Evolutionary conservation across 768 basidiomycete genomes (phyloP), one percentile per base, ranked within the genome.

Genomic region (Leccinum longicurvipes): DNA sequence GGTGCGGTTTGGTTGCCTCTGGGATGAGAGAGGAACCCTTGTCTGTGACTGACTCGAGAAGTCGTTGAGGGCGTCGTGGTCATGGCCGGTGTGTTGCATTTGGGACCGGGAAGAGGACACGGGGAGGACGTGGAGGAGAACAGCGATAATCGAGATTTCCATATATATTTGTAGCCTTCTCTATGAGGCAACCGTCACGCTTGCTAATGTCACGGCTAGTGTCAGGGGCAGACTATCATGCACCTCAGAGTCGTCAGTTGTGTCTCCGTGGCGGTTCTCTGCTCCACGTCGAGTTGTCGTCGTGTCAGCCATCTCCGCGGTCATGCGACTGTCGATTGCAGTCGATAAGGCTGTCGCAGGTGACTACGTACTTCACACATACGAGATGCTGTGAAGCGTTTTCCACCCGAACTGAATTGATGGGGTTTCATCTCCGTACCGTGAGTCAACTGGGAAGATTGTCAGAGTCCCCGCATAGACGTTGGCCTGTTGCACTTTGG

Each of bases 141-240:
- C 46, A 28, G 59, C 53, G 69, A 70, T 70, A 70, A 70, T 70
- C 69, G 66, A 64, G 61, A 70, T 72, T 66, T 48, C 70, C 69
- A 71, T 70, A 71, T 69, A 69, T 70, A 70, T 58, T 60, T 57
- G 42, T 41, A 23, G 41, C 17, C 17, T n/a, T 36, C 36, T 36
- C 36, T 36, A 36, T 36, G 36, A 36, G 36, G 36, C 36, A 36
- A 36, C 17, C 3, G 36, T 36, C 36, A 36, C 36, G 15, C n/a
- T n/a, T n/a, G n/a, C n/a, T n/a, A 36, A 36, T 9, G 36, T 36
- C 36, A 36, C 36, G n/a, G n/a, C n/a, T n/a, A n/a, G n/a, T n/a
- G n/a, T n/a, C n/a, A n/a, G n/a, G n/a, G n/a, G n/a, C n/a, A n/a
- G n/a, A n/a, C n/a, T n/a, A n/a, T n/a, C n/a, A n/a, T n/a, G n/a